Percentiles rank a stretch among this genome's conserved stretches.
phyloP scores from a whole-genome alignment of 2,329 filamentous ascomycete species.

The Penicillium frequentans region DNA sequence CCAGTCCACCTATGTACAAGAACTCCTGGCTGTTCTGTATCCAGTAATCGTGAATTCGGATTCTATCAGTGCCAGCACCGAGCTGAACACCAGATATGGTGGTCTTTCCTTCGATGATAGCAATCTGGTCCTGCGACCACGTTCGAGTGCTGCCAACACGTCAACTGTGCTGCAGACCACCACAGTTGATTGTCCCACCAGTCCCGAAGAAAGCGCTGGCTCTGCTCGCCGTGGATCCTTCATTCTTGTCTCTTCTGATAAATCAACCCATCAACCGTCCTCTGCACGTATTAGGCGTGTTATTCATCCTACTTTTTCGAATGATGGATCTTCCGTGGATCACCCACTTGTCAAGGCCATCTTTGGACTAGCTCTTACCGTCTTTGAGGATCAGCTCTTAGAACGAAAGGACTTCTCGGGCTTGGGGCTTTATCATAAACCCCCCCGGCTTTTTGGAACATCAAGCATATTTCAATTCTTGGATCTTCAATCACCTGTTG shows the following conservation, averaged over 20 bases:
- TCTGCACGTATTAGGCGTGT: constrained; percentile 64
- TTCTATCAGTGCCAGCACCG: constrained; percentile 76
- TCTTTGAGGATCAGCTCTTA: constrained; percentile 85
- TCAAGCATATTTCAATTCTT: constrained; percentile 93
- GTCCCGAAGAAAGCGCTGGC: constrained; percentile 52
- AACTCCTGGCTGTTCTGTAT: constrained; percentile 77
- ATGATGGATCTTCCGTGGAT: constrained; percentile 52
- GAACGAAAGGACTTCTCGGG: constrained; percentile 87
- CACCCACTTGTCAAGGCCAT: constrained; percentile 74
- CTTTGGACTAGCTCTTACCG: constrained; percentile 71
- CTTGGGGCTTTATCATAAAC: constrained; percentile 77
- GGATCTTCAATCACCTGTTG: constrained; percentile 74
- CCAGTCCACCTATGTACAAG: constrained; percentile 76
- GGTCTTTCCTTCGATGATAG: constrained; percentile 81
- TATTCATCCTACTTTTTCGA: constrained; percentile 58
- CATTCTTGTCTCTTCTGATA: constrained; percentile 76
- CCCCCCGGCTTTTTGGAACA: constrained; percentile 93
- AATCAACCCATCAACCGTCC: constrained; percentile 57
- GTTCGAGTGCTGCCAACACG: constrained; percentile 55
- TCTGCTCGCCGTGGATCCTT: constrained; percentile 81
- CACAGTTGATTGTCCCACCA: constrained; percentile 55
- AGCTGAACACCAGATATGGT: constrained; percentile 81
- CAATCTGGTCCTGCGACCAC: constrained; percentile 78
- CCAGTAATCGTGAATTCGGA: constrained; percentile 86
- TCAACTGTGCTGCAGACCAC: constrained; percentile 72